Base-by-base conservation (phyloP, 2,329 filamentous ascomycete genomes). In the Lasiodiplodia sp. region DNA sequence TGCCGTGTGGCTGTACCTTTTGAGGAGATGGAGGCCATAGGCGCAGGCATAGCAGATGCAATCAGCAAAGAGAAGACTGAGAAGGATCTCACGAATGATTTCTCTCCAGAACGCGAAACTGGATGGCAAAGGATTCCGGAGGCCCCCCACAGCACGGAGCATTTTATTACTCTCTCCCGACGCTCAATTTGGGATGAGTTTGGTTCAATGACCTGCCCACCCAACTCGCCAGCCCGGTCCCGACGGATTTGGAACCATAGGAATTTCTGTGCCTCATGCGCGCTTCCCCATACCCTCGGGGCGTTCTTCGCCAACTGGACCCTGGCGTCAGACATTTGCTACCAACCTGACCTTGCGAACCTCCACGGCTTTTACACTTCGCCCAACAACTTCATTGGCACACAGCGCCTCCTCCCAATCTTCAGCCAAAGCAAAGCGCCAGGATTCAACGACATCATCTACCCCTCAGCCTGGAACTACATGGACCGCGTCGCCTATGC, bases 371-470 rank as follows among this genome's bases (percentile, higher is more conserved):
- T 95, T 74, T 88, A 92, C 76, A 83, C 92, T 51, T 88, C 87
- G 0, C 87, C 90, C 0, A 86, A 90, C 8, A 83, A 86, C 0
- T 83, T 88, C 71, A 86, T 87, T 60, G 86, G 89, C 0, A 86
- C 90, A 1, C 86, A 88, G 70, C 84, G 89, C 23, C 83, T 96
- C 4, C 79, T 91, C 2, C 93, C 93, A 0, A 82, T 96, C 12
- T 96, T 96, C 79, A 92, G 92, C 70, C 86, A 91, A 69, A 90
- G 88, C 60, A 93, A 93, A 73, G 88, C 90, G 1, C 84, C 87
- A 55, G 89, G 89, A 4, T 95, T 92, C 79, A 88, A 86, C 71
- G 93, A 96, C 75, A 92, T 96, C 40, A 79, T 94, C 25, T 91
- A 94, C 65, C 92, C 93, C 0, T 82, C 85, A 73, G 78, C 86